Evolutionary conservation across 2,329 filamentous ascomycete species (phyloP), one percentile per base, ranked within the genome.

Genomic region (Gnomoniopsis smithogilvyi): DNA sequence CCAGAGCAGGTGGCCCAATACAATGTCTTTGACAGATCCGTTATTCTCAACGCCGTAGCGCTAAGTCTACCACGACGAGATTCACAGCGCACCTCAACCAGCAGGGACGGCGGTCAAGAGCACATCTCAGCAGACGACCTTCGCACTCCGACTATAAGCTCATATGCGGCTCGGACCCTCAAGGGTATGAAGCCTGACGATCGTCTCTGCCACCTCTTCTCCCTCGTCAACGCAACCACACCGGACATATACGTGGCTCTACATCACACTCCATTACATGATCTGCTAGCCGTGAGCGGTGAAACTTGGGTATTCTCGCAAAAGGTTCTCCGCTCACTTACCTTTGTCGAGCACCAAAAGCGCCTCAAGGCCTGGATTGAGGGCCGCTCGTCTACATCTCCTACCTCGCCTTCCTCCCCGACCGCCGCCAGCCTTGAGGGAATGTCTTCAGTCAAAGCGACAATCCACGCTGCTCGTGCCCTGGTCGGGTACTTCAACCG

Each of bases 241-340:
- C 80, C 77, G 51, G 79, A 81, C 66, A 79, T 80, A 0, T 85
- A 85, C 66, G 71, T 85, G 19, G 82, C 84, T 1, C 72, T 87
- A 1, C 76, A 85, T 63, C 74, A 83, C 65, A 85, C 83, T 0
- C 84, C 83, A n/a, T 76, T 87, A 4, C 78, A 80, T 62, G 78
- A 79, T 63, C 76, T 86, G 1, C 74, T 87, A 19, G 81, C 82
- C 12, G 80, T 86, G 8, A 80, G 80, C 30, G 83, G 83, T 51
- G 79, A 85, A 62, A 82, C 77, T 54, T 86, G 82, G 82, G 73
- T 83, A 21, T 84, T 85, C 65, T 78, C 78, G 53, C 76, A 78
- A 56, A 86, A 86, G 65, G 70, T 85, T 6, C 68, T 76, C 2
- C 70, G 75, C 4, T 68, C 70, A 2, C 72, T 73, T 26, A 67